Percentiles rank a stretch among this genome's conserved stretches.
These are phyloP conservation scores for Gardenia jasminoides DNA, from an alignment of 257 asterid genomes.

Conservation along the genomic window DNA sequence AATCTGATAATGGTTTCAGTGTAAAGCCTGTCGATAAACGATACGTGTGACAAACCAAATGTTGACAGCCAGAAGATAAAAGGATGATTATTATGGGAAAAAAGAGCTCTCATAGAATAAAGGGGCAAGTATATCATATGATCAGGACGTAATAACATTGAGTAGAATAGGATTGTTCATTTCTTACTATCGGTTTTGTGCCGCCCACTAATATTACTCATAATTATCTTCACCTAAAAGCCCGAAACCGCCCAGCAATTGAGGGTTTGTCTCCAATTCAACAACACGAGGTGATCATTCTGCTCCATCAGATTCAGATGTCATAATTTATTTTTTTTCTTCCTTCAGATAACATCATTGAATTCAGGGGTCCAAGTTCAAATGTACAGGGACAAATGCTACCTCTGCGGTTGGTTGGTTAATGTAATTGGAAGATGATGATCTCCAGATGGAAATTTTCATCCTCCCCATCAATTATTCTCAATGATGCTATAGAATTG, in stretches of 20 bases:
- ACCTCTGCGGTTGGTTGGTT: background rate
- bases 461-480: background rate
- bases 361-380: background rate
- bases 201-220: constrained; percentile 1
- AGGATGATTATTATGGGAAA: background rate
- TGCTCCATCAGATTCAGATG: background rate
- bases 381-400: background rate
- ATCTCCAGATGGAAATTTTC: background rate
- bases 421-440: background rate
- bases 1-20: background rate
- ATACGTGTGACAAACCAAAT: no score
- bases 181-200: background rate
- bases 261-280: constrained; percentile 15
- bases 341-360: constrained; percentile 3
- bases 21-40: background rate
- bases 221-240: constrained; percentile 7
- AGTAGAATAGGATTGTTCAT: no score
- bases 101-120: background rate
- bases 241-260: background rate
- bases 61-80: background rate
- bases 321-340: no score
- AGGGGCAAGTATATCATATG: background rate
- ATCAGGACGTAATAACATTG: background rate
- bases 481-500: background rate
- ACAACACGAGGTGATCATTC: constrained; percentile 7